Conservation (phyloP, 1,284 basidiomycete genomes). For the Malassezia globosa region DNA sequence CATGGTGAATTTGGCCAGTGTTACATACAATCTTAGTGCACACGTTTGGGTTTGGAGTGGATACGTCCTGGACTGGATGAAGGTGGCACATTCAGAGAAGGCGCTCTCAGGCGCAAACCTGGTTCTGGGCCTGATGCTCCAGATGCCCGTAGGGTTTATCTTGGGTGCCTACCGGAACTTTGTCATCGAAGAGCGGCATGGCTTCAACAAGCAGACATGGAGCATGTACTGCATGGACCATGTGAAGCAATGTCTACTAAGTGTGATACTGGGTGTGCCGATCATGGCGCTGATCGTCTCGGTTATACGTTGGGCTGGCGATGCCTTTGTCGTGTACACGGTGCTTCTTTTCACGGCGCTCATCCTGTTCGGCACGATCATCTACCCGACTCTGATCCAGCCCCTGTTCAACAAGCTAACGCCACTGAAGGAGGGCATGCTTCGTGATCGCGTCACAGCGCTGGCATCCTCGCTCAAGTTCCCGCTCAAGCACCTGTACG, state of each 20-base stretch:
- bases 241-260: slow-evolving; percentile 66
- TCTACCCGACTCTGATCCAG: slow-evolving; percentile 63
- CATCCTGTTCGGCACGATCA: slow-evolving; percentile 56
- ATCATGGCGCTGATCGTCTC: slow-evolving; percentile 75
- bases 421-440: slow-evolving; percentile 54
- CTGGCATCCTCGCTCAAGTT: slow-evolving; percentile 58
- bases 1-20: slow-evolving; percentile 58
- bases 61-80: slow-evolving; percentile 34
- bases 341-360: slow-evolving; percentile 51
- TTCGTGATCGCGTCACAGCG: slow-evolving; percentile 37
- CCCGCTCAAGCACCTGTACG: slow-evolving; percentile 85
- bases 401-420: slow-evolving; percentile 95
- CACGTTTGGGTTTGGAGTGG: slow-evolving; percentile 65
- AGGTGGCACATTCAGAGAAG: slow-evolving; percentile 53
- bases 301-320: slow-evolving; percentile 82
- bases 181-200: slow-evolving; percentile 84
- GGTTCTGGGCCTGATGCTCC: slow-evolving; percentile 31
- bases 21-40: slow-evolving; percentile 67
- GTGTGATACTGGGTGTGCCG: slow-evolving; percentile 68
- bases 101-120: slow-evolving; percentile 67
- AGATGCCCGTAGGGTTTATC: slow-evolving; percentile 58
- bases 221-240: slow-evolving; percentile 59
- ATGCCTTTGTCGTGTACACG: slow-evolving; percentile 39
- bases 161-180: slow-evolving; percentile 69
- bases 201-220: slow-evolving; percentile 87